Evolutionary conservation across 148 eudicot genomes (phyloP), one percentile per base, ranked within the genome.

Genomic region (Fagopyrum esculentum): DNA sequence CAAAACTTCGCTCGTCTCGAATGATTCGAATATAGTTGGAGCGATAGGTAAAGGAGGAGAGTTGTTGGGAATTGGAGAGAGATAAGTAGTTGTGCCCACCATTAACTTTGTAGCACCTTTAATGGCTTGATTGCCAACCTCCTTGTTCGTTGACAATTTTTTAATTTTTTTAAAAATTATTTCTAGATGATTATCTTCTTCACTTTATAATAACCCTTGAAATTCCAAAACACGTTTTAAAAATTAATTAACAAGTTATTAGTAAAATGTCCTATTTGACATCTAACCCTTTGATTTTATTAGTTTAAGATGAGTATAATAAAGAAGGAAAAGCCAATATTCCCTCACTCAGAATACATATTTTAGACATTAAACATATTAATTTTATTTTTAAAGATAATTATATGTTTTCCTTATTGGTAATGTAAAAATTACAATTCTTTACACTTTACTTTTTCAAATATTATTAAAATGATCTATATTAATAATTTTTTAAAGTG

Each of bases 11-110:
- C 0, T 22, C 26, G 26, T 0, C 26, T 22, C 40, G 2, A 35
- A 35, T 35, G 1, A 35, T 35, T 35, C 2, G 40, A 35, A 35
- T 35, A 35, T 40, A 26, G 9, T 9, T 26, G 22, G 22, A 60
- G 40, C 3, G 66, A 60, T 43, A 60, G 66, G 35, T 60, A 60
- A 6, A 60, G 22, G 8, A 17, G 66, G 46, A 13, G 43, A 40
- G 71, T 66, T 66, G 71, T 40, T 66, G 71, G 47, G 47, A 17
- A 1, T 64, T 7, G 51, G 70, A 40, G 13, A 64, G 70, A 64
- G 70, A 64, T 40, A 0, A 64, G 71, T 66, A 12, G 71, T 45
- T 66, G 71, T 66, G 71, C 71, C 46, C 71, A 66, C 71, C 71
- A 66, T 66, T 17, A 66, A 35, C 71, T 66, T 66, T 66, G 15